A percentile compares a stretch with the other conserved stretches of the same genome.
These are phyloP conservation scores for Trypanosoma caninum DNA, from an alignment of 208 protist species.

Conservation along the genomic window DNA sequence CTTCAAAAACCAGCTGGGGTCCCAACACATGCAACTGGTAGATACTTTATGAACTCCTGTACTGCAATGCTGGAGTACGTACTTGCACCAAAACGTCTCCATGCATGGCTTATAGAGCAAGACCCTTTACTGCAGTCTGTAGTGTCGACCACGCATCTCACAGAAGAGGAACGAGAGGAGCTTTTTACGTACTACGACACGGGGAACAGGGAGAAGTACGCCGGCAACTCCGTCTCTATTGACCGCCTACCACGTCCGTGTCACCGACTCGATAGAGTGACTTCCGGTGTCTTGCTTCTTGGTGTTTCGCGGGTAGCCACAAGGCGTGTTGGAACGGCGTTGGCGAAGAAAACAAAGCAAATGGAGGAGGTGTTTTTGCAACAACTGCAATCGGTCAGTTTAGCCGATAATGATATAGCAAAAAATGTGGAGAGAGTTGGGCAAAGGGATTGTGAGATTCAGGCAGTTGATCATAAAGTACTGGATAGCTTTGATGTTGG, in stretches of 20 bases:
- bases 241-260: conserved; percentile 63
- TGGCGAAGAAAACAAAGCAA: conserved; percentile 65
- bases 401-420: neutral
- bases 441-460: neutral
- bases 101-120: conserved; percentile 45
- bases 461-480: neutral
- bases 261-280: conserved; percentile 87
- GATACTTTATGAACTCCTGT: conserved; percentile 93
- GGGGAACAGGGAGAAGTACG: neutral
- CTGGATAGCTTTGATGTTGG: conserved; percentile 17
- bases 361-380: conserved; percentile 42
- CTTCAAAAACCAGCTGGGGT: conserved; percentile 78
- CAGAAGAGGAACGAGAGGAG: conserved; percentile 42
- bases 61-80: conserved; percentile 87
- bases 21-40: conserved; percentile 83
- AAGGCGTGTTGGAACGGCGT: conserved; percentile 36
- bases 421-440: too few relatives aligned
- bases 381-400: neutral
- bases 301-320: conserved; percentile 50
- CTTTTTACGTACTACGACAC: conserved; percentile 57
- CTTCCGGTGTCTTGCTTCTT: conserved; percentile 79
- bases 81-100: conserved; percentile 64
- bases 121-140: conserved; percentile 74
- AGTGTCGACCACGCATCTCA: conserved; percentile 47
- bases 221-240: conserved; percentile 25